Conservation (phyloP, 2,329 filamentous ascomycete species). For the Microsporum canis region DNA sequence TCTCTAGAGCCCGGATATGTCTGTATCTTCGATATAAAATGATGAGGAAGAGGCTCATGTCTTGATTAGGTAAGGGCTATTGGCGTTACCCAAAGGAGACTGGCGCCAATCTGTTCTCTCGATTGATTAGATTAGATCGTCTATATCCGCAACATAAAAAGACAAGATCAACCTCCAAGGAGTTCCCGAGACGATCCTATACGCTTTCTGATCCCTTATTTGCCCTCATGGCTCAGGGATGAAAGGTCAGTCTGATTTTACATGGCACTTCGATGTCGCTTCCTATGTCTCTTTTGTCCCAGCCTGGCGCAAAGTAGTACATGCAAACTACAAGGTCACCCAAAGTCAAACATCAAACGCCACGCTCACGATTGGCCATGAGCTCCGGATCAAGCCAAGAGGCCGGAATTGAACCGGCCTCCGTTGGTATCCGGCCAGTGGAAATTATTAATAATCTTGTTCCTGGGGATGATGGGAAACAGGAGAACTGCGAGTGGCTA, state of each 20-base stretch:
- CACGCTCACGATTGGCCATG: constrained; percentile 11
- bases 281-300: not conserved
- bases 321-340: not conserved
- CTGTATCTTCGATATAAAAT: not conserved
- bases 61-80: not conserved
- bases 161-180: not conserved
- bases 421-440: constrained; percentile 15
- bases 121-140: not conserved
- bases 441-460: not conserved
- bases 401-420: constrained; percentile 36
- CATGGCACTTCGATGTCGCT: not conserved
- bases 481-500: not conserved
- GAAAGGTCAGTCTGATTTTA: not conserved
- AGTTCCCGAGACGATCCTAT: not conserved
- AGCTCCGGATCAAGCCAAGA: constrained; percentile 23
- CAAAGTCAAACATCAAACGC: constrained; percentile 1
- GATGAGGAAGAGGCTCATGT: not conserved
- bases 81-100: not conserved
- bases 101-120: not conserved
- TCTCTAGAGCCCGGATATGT: not conserved
- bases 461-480: not conserved
- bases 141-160: not conserved
- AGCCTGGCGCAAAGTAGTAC: not conserved
- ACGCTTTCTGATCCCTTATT: not conserved
- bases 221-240: not conserved